Base-by-base conservation (phyloP, 805 yeast species). In the Myxozyma monticola region DNA sequence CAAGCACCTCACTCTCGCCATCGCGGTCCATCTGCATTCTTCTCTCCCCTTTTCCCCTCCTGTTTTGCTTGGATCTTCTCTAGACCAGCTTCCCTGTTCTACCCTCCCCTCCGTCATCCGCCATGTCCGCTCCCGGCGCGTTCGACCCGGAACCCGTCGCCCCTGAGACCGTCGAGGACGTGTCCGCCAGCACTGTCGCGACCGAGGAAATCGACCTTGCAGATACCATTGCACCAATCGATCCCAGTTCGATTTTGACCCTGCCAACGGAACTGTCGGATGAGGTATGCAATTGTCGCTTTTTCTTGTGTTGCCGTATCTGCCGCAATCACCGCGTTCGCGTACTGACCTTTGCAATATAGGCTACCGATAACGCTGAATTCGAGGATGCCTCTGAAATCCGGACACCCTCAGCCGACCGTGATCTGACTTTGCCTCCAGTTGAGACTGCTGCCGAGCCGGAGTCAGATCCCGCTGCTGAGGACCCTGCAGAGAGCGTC, bases 371-470 rank as follows among this genome's bases (percentile, higher is more conserved):
- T 7, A 37, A 17, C 29, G 47, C 37, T 25, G 56, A 52, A 15
- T 49, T 44, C 29, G 50, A 52, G 33, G 54, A 52, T 22, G 56
- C 52, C 10, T 20, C 25, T 12, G 45, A 47, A 10, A 17, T 38
- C 2, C 37, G 34, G 7, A 20, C 56, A 3, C 47, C 41, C 6
- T 20, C 36, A 17, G 36, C 55, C 2, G 55, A 50, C 7, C 55
- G 43, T 25, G 55, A 46, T 10, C 21, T 39, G 21, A 48, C 55
- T 8, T 12, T 24, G n/a, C 18, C 4, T 17, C 29, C 43, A 10
- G 31, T 15, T 5, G 37, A 25, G 10, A 6, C 37, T 14, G 18
- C 25, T 39, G 49, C n/a, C 28, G 28, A 39, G 47, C 17, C 20
- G 7, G 33, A 42, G 18, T 7, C n/a, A 15, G 42, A 40, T 12